A percentile compares a stretch with the other conserved stretches of the same genome.
Evolutionary conservation across 108 stramenopile species (phyloP).

Genomic region (Cylindrotheca fusiformis): DNA sequence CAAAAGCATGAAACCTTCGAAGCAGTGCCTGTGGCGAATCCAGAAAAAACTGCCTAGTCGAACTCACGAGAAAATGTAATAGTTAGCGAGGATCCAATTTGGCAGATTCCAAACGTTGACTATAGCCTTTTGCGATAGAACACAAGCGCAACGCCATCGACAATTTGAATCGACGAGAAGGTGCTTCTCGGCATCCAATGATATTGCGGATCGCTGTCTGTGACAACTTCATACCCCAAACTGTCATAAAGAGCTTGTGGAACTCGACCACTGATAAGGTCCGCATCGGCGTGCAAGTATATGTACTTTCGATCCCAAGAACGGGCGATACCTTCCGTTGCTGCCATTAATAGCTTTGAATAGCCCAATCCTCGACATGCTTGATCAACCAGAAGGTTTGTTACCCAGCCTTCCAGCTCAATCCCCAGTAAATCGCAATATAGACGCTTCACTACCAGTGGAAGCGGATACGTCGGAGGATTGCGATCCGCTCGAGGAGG

Average conservation of each 20-base stretch:
- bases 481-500: slow-evolving; percentile 56
- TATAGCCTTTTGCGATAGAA: slow-evolving; percentile 25
- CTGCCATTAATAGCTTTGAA: slow-evolving; percentile 55
- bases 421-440: neutral
- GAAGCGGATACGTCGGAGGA: slow-evolving; percentile 59
- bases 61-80: no score
- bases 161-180: slow-evolving; percentile 33
- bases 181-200: slow-evolving; percentile 33
- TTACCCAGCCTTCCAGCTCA: slow-evolving; percentile 47
- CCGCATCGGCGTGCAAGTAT: slow-evolving; percentile 67
- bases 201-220: slow-evolving; percentile 11
- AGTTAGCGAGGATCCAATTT: no score
- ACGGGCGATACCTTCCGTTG: slow-evolving; percentile 60
- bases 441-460: slow-evolving; percentile 37
- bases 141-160: slow-evolving; percentile 53
- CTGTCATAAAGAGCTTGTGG: slow-evolving; percentile 50
- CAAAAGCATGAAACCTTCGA: no score
- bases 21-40: no score
- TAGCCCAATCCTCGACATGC: slow-evolving; percentile 57
- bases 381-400: slow-evolving; percentile 56
- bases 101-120: no score
- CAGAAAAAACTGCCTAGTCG: no score
- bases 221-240: slow-evolving; percentile 52
- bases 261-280: slow-evolving; percentile 40
- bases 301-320: slow-evolving; percentile 54